Conservation (phyloP, 2,329 filamentous ascomycete species). For the Kalaharituber pfeilii region DNA sequence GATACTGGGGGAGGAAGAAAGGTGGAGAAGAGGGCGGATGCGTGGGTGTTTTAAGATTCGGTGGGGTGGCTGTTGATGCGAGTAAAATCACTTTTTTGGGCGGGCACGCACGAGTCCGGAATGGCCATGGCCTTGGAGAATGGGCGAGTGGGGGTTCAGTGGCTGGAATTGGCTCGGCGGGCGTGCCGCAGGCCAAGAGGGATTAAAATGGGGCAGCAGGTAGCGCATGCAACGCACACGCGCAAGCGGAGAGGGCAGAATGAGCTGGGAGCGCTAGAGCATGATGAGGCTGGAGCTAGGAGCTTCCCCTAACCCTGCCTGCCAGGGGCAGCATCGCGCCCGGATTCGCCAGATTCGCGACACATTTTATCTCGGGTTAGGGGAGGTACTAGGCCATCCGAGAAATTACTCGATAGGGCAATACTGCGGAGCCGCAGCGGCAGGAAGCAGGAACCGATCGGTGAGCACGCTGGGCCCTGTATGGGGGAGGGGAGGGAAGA, state of each 20-base stretch:
- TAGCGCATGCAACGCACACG: not conserved
- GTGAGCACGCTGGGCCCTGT: too few relatives aligned
- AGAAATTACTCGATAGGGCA: not conserved
- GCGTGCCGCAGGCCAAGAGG: not conserved
- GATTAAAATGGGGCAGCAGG: too few relatives aligned
- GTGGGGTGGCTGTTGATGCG: conserved; percentile 15
- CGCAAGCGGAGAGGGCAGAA: not conserved
- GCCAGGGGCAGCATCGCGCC: not conserved
- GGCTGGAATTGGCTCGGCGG: not conserved
- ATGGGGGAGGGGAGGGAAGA: too few relatives aligned
- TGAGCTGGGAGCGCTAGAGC: not conserved
- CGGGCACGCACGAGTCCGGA: not conserved
- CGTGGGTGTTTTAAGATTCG: conserved; percentile 20
- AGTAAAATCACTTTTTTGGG: conserved; percentile 4
- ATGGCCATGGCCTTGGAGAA: too few relatives aligned
- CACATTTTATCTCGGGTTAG: not conserved
- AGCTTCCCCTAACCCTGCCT: not conserved
- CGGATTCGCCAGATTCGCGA: not conserved
- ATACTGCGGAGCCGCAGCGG: not conserved
- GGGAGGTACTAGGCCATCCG: not conserved
- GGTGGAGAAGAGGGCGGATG: conserved; percentile 20
- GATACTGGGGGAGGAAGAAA: conserved; percentile 5
- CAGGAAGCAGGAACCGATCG: too few relatives aligned
- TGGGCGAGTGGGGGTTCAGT: not conserved
- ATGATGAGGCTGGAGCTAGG: not conserved